Conservation (phyloP, 805 yeast genomes). For the Cyberlindnera bimundalis region DNA sequence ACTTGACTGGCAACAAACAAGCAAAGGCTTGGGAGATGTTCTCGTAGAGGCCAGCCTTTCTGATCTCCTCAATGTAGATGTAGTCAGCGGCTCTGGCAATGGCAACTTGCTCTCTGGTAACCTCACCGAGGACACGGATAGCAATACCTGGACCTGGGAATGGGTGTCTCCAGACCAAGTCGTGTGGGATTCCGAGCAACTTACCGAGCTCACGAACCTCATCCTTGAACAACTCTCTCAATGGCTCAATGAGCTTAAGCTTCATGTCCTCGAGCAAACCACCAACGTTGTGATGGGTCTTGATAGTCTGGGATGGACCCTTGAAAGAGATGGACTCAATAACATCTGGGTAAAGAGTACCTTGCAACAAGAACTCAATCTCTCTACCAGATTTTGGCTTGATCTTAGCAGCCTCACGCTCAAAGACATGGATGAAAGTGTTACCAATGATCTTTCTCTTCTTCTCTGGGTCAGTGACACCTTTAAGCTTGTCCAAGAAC, state of each 20-base stretch:
- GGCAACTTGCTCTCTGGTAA: slow-evolving; percentile 85
- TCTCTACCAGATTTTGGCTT: slow-evolving; percentile 86
- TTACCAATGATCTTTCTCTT: slow-evolving; percentile 98
- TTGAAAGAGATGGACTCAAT: slow-evolving; percentile 98
- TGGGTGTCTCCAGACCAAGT: slow-evolving; percentile 99
- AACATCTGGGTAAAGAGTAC: slow-evolving; percentile 97
- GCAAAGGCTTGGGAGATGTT: slow-evolving; percentile 98
- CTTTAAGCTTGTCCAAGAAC: slow-evolving; percentile 81
- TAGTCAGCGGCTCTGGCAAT: slow-evolving; percentile 97
- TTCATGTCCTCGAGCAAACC: slow-evolving; percentile 98
- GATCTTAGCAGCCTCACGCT: slow-evolving; percentile 90
- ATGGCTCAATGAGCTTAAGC: slow-evolving; percentile 95
- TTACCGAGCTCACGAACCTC: slow-evolving; percentile 97
- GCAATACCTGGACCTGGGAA: slow-evolving; percentile 99
- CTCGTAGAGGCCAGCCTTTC: slow-evolving; percentile 85
- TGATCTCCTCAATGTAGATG: slow-evolving; percentile 95
- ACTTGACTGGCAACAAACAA: slow-evolving; percentile 91
- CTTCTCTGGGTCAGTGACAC: slow-evolving; percentile 97
- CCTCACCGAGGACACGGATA: slow-evolving; percentile 96
- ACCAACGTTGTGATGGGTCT: slow-evolving; percentile 99
- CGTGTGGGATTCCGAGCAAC: slow-evolving; percentile 91
- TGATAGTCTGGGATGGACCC: slow-evolving; percentile 99
- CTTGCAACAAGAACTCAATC: slow-evolving; percentile 91
- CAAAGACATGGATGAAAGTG: slow-evolving; percentile 95
- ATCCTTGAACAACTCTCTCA: slow-evolving; percentile 97